Evolutionary conservation across 1,139 yeast genomes (phyloP), one percentile per base, ranked within the genome.

Genomic region (Hyphopichia fennica): DNA sequence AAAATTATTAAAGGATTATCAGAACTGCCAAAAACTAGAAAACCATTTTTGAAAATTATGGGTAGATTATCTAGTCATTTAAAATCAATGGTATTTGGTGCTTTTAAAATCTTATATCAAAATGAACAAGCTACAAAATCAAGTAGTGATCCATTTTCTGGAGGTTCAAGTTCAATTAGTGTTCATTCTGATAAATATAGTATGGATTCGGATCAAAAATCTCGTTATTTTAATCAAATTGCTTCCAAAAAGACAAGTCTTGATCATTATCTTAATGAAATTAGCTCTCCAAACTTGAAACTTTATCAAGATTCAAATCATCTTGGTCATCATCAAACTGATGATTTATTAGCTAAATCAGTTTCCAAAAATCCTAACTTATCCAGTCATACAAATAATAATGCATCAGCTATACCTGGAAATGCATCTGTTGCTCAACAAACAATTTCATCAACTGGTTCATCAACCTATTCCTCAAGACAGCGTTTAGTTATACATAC

Each of bases 1-100:
- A 75, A 73, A 45, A 67, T 75, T 2, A 53, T 77, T 3, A 63
- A 65, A 39, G 66, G 68, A 2, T 56, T 69, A 39, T 58, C 72
- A 2, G 73, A 66, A 41, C 54, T 61, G 38, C 58, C 60, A 15
- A 53, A 53, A 5, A 65, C 67, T 3, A 39, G 39, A n/a, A 46
- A 45, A 0, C 48, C 56, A 4, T 72, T 67, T 44, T 33, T 46
- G 17, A 38, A 42, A 3, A 41, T 69, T 8, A 62, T 72, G 57
- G 41, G 37, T 10, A 46, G 48, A 18, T 51, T 71, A 34, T 45
- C 60, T 1, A 30, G 43, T 5, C 55, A 53, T 4, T 53, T 70
- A 38, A 69, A 64, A 44, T 43, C 50, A 4, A 60, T 69, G 62
- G 49, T 65, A 5, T 65, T 54, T 41, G 65, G 65, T 7, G 58